phyloP scores from a whole-genome alignment of 345 rosid genomes.

The Luvunga scandens region DNA sequence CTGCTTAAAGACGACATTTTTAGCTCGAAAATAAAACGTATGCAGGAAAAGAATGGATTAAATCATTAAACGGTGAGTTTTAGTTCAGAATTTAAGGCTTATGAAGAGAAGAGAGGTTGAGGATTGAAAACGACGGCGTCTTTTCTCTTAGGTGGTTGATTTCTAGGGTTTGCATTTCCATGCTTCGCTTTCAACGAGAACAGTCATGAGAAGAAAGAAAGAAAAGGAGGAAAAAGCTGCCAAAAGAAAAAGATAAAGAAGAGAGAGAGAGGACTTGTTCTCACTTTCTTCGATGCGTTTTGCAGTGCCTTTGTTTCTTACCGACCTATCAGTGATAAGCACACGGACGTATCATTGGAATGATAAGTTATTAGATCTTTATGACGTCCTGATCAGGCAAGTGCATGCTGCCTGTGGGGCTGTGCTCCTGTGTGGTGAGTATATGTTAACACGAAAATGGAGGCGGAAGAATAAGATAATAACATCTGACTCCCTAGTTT shows the following conservation, averaged over 20 bases:
- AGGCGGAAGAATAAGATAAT: too few relatives aligned
- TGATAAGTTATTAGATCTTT: background rate
- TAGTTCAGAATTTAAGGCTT: background rate
- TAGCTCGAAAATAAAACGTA: background rate
- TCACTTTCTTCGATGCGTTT: constrained; percentile 60
- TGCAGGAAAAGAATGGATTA: background rate
- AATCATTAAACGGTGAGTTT: background rate
- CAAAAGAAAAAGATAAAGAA: constrained; percentile 31
- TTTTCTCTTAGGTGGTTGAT: background rate
- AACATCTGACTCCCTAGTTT: too few relatives aligned
- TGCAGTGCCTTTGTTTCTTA: constrained; percentile 28
- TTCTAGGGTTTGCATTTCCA: constrained; percentile 33
- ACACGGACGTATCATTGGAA: accelerated
- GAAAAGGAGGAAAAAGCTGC: background rate
- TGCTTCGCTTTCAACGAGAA: constrained; percentile 35
- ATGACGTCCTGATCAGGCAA: background rate
- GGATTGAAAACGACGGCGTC: constrained; percentile 16
- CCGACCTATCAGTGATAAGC: constrained; percentile 34
- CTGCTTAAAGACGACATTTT: constrained; percentile 68
- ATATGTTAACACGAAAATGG: background rate
- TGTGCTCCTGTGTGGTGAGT: background rate
- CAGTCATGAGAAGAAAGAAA: constrained; percentile 14
- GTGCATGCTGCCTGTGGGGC: background rate
- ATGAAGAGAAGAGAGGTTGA: background rate
- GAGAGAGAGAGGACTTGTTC: constrained; percentile 36